Conservation (phyloP, 1,284 basidiomycete genomes). For the Mycosarcoma maydis region DNA sequence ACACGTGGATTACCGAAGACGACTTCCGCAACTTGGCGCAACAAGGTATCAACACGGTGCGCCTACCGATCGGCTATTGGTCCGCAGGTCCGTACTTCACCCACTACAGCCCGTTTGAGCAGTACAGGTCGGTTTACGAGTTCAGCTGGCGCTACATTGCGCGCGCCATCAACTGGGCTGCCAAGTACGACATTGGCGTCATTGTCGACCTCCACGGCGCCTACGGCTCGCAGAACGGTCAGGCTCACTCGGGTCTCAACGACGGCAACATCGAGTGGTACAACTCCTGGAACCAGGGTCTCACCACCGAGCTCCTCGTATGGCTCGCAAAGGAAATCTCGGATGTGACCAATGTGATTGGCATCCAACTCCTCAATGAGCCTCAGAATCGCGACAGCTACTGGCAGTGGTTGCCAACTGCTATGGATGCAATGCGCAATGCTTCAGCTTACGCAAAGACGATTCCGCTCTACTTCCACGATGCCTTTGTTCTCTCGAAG, state of each 20-base stretch:
- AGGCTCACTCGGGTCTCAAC: conserved; percentile 79
- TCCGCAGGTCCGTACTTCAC: conserved; percentile 67
- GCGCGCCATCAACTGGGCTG: conserved; percentile 77
- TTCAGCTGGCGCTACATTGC: conserved; percentile 74
- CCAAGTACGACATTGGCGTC: conserved; percentile 75
- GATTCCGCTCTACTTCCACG: conserved; percentile 79
- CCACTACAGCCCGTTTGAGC: conserved; percentile 73
- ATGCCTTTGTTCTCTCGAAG: conserved; percentile 75
- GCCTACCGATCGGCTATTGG: conserved; percentile 67
- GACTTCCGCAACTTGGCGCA: conserved; percentile 67
- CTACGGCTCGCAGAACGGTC: conserved; percentile 74
- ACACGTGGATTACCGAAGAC: conserved; percentile 76
- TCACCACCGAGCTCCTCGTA: conserved; percentile 74
- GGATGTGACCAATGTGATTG: conserved; percentile 78
- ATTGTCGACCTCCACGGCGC: conserved; percentile 81
- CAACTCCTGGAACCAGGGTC: conserved; percentile 70
- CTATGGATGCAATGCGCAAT: conserved; percentile 72
- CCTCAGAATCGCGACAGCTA: conserved; percentile 68
- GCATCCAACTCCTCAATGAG: conserved; percentile 80
- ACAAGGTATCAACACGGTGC: conserved; percentile 67
- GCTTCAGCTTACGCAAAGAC: conserved; percentile 69
- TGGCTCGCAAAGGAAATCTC: conserved; percentile 73
- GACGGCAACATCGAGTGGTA: conserved; percentile 74
- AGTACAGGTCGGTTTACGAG: conserved; percentile 73
- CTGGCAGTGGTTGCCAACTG: conserved; percentile 65